phyloP scores from a whole-genome alignment of 2,329 filamentous ascomycete species.

The Cladosporium sp. region DNA sequence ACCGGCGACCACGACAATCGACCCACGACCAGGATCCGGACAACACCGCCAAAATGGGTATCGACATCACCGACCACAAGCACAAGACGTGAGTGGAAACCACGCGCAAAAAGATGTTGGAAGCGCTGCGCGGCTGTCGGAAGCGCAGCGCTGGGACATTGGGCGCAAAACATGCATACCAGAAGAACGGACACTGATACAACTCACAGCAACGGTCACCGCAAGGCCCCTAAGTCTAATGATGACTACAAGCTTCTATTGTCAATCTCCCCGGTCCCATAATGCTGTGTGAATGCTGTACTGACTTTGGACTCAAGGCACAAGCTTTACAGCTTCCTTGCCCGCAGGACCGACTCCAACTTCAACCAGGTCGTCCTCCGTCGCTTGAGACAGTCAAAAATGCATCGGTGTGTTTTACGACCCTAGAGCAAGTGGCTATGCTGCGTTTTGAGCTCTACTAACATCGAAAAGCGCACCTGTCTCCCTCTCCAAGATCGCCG shows the following conservation, averaged over 20 bases:
- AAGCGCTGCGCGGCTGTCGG: background rate
- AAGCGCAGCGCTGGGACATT: background rate
- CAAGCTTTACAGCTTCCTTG: slow-evolving; percentile 20
- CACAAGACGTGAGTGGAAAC: slow-evolving; percentile 6
- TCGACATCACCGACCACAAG: slow-evolving; percentile 4
- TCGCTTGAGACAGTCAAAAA: slow-evolving; percentile 96
- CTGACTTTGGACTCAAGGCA: too few relatives aligned
- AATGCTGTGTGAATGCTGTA: too few relatives aligned
- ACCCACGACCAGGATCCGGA: background rate
- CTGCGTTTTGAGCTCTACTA: slow-evolving; percentile 17
- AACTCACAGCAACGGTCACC: slow-evolving; percentile 22
- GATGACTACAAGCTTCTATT: slow-evolving; percentile 3
- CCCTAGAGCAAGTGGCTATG: slow-evolving; percentile 11
- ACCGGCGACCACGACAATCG: slow-evolving; percentile 2
- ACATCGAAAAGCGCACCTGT: slow-evolving; percentile 60
- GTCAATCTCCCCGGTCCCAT: too few relatives aligned
- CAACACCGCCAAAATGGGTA: slow-evolving; percentile 3
- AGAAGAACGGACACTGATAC: background rate
- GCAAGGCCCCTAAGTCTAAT: slow-evolving; percentile 74
- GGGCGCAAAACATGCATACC: background rate
- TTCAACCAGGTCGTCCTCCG: slow-evolving; percentile 99
- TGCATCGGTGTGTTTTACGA: slow-evolving; percentile 63
- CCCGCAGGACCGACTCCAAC: slow-evolving; percentile 77
- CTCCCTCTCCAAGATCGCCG: slow-evolving; percentile 85
- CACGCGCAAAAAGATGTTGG: background rate